Conservation (phyloP, 495 filamentous ascomycete species). For the Penicillium macrosclerotiorum region DNA sequence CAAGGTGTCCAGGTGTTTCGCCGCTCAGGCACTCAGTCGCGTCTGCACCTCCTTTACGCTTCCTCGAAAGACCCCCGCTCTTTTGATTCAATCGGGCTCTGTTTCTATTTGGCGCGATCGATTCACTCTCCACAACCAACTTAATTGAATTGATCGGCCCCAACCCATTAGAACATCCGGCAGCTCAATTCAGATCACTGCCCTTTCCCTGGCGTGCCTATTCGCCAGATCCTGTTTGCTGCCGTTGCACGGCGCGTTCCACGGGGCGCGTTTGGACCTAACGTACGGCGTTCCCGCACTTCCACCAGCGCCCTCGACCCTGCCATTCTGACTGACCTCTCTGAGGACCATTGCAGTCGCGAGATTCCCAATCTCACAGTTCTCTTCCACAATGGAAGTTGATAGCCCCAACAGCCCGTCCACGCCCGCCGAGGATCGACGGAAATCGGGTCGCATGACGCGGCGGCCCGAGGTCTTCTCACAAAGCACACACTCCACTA, state of each 20-base stretch:
- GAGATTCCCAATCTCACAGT: background rate
- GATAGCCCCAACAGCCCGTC: constrained; percentile 31
- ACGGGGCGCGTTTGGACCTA: constrained; percentile 25
- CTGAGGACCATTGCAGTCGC: constrained; percentile 3
- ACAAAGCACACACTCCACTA: constrained; percentile 33
- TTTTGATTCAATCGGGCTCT: background rate
- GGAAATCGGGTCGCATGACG: constrained; percentile 79
- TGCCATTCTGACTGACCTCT: constrained; percentile 1
- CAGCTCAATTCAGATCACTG: background rate
- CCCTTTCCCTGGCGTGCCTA: background rate
- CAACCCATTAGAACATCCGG: background rate
- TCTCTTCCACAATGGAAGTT: constrained; percentile 28
- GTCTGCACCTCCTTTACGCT: constrained; percentile 10
- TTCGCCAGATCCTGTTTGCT: constrained; percentile 10
- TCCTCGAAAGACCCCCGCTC: constrained; percentile 9
- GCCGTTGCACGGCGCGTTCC: constrained; percentile 27
- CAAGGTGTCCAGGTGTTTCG: background rate
- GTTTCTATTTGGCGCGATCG: background rate
- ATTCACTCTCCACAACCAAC: background rate
- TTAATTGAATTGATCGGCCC: background rate
- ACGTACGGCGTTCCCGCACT: too few species aligned
- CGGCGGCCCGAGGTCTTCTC: constrained; percentile 69
- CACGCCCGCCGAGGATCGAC: constrained; percentile 54
- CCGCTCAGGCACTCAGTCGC: constrained; percentile 10
- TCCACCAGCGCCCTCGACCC: background rate